These are phyloP conservation scores for Gilbertella persicaria DNA, from an alignment of 371 early-diverging fungal genomes.

Conservation along the genomic window DNA sequence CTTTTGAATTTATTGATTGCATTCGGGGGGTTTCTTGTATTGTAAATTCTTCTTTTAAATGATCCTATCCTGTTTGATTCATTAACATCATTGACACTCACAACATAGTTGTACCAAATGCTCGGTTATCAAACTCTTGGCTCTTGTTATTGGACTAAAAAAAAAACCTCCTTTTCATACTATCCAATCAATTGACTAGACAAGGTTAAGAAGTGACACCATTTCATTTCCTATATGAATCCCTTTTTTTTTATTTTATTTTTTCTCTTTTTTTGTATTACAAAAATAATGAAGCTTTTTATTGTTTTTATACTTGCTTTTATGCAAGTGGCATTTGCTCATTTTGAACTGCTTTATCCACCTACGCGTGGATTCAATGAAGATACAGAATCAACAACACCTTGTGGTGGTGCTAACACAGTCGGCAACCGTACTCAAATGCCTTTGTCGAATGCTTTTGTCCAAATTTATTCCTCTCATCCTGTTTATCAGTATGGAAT, in stretches of 20 bases:
- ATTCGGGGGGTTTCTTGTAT: no score
- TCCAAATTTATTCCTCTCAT: constrained; percentile 54
- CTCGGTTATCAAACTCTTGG: no score
- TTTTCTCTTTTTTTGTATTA: background rate
- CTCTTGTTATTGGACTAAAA: no score
- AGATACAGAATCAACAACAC: constrained; percentile 46
- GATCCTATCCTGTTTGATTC: no score
- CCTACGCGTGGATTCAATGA: constrained; percentile 56
- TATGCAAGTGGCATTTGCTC: constrained; percentile 34
- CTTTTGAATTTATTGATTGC: no score
- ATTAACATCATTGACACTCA: no score
- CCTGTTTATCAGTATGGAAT: constrained; percentile 45
- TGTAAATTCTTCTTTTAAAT: no score
- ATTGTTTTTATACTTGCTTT: background rate
- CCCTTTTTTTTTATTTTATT: background rate
- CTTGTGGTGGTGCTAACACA: constrained; percentile 55
- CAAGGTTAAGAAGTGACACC: no score
- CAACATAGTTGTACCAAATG: no score
- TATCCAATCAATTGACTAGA: no score
- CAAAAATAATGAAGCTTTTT: background rate
- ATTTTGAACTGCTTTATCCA: constrained; percentile 56
- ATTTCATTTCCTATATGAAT: no score
- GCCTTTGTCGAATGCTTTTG: constrained; percentile 51
- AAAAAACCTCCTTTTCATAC: no score
- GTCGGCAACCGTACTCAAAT: constrained; percentile 41